Evolutionary conservation across 768 basidiomycete genomes (phyloP).

Genomic region (Termitomyces eurrhizus): DNA sequence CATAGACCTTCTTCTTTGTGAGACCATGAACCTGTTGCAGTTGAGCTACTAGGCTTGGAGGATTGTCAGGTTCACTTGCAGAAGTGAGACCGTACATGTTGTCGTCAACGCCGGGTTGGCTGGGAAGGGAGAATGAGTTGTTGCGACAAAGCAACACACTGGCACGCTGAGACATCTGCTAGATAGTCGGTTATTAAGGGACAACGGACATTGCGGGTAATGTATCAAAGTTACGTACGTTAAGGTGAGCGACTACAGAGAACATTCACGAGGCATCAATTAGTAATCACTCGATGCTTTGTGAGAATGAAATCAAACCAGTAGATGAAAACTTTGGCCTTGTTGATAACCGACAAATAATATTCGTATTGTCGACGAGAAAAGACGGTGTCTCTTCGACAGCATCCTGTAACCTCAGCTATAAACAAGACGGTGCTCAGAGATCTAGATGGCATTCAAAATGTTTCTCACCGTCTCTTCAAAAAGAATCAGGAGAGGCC

Average conservation of each 20-base stretch:
- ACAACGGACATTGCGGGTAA: conserved; percentile 9
- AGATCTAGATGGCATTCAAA: not conserved
- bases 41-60: conserved; percentile 54
- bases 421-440: conserved; percentile 11
- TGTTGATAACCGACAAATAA: conserved; percentile 43
- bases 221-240: conserved; percentile 30
- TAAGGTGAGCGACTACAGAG: conserved; percentile 12
- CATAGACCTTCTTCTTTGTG: conserved; percentile 67
- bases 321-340: conserved; percentile 22
- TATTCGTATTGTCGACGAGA: conserved; percentile 29
- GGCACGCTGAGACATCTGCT: conserved; percentile 14
- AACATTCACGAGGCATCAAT: conserved; percentile 3
- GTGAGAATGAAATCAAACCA: conserved; percentile 21
- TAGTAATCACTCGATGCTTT: conserved; percentile 6
- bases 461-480: conserved; percentile 36
- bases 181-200: conserved; percentile 13
- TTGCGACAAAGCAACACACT: conserved; percentile 25
- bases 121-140: conserved; percentile 30
- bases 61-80: conserved; percentile 20
- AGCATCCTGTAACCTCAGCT: conserved; percentile 38
- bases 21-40: conserved; percentile 66
- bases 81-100: conserved; percentile 8
- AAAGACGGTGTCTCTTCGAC: conserved; percentile 41
- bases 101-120: conserved; percentile 7
- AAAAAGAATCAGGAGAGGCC: conserved; percentile 42